Base-by-base conservation (phyloP, 139 green algal genomes). In the Trebouxia sp. region DNA sequence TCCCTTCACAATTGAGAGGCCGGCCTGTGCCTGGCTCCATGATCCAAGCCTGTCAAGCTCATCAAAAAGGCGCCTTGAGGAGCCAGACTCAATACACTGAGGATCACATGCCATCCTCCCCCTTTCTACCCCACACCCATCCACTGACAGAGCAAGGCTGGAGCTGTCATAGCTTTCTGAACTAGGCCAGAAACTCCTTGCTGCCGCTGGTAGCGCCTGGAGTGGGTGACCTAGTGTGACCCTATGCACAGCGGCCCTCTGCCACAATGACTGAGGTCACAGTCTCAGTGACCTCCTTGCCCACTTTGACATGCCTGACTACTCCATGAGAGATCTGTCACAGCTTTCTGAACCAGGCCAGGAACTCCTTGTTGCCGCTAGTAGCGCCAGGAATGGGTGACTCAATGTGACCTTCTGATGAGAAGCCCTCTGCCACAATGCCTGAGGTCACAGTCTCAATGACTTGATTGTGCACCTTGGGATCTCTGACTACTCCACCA, bases 401-500 rank as follows among this genome's bases (percentile, higher is more conserved):
- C 79, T 95, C 90, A 1, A 89, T 92, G 24, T 86, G 83, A 2
- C 90, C 92, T 6, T 75, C 50, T 66, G 79, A 89, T n/a, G 53
- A n/a, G 38, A 96, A 94, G 4, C 93, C 92, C 3, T 76, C 42
- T 3, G 74, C 88, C 45, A 84, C 80, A 22, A 92, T 87, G 26
- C 85, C 92, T 3, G 69, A 65, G 1, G 87, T 89, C 7, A 97
- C 86, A 0, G 76, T 72, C 0, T 75, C 41, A 0, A 95, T 80
- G 24, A 96, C 89, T 30, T 90, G 75, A 0, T 75, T 24, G 62
- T 94, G 93, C 45, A 94, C 92, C 48, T 83, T 78, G 7, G 88
- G 84, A 72, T 97, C 92, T 8, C 85, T 83, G 10, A 98, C 94
- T 22, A 98, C 85, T 1, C 95, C 95, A 1, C 94, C 94, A 26